These are phyloP conservation scores for Pseudozyma hubeiensis DNA, from an alignment of 1,284 basidiomycete genomes.

Conservation along the genomic window DNA sequence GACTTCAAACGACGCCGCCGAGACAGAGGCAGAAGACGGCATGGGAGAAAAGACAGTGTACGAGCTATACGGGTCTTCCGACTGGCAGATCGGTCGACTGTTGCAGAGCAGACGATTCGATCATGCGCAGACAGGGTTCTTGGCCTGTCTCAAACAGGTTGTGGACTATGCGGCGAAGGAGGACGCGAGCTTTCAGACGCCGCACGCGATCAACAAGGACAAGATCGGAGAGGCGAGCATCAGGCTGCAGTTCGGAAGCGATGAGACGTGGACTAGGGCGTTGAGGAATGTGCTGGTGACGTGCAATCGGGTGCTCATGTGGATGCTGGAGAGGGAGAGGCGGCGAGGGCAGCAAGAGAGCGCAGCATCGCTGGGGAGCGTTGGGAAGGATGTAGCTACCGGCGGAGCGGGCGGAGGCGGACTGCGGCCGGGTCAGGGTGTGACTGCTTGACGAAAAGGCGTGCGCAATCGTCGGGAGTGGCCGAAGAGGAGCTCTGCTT, in stretches of 20 bases:
- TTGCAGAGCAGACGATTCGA: slow-evolving; percentile 96
- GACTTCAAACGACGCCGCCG: not conserved
- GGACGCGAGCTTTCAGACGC: slow-evolving; percentile 81
- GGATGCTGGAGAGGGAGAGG: slow-evolving; percentile 36
- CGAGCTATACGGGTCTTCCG: slow-evolving; percentile 56
- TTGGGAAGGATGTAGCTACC: slow-evolving; percentile 13
- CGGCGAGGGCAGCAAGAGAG: not conserved
- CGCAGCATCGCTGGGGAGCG: slow-evolving; percentile 9
- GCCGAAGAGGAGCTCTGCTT: too few species aligned
- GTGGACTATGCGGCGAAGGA: slow-evolving; percentile 80
- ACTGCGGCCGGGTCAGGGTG: not conserved
- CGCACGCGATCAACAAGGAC: slow-evolving; percentile 90
- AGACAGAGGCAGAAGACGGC: slow-evolving; percentile 4
- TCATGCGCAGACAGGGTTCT: slow-evolving; percentile 92
- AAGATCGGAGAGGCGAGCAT: slow-evolving; percentile 95
- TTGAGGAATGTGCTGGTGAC: slow-evolving; percentile 89
- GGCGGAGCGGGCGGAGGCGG: too few species aligned
- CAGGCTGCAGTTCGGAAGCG: slow-evolving; percentile 86
- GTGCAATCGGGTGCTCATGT: slow-evolving; percentile 44
- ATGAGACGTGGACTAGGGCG: slow-evolving; percentile 95
- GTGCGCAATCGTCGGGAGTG: not conserved
- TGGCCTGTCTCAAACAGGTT: slow-evolving; percentile 91
- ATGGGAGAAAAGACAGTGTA: slow-evolving; percentile 47
- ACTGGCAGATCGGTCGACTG: slow-evolving; percentile 84
- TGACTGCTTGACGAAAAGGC: not conserved